A percentile compares a stretch with the other conserved stretches of the same genome.
These are phyloP conservation scores for Astrocystis sublimbata DNA, from an alignment of 495 filamentous ascomycete species.

Conservation along the genomic window DNA sequence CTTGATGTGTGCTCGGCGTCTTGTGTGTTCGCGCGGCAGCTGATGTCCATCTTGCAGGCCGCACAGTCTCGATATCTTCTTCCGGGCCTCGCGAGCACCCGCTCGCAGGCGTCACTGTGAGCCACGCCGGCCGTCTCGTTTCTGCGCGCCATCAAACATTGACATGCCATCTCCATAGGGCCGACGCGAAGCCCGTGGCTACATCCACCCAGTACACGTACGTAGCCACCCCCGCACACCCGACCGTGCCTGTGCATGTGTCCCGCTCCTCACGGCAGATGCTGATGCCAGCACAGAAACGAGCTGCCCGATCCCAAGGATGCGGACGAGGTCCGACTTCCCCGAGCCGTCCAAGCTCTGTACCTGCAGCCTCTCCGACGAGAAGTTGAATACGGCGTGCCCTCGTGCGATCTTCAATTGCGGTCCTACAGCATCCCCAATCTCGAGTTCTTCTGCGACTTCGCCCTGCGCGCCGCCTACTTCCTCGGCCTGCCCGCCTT, in stretches of 20 bases:
- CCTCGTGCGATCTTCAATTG: slow-evolving; percentile 86
- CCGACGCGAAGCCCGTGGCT: neutral
- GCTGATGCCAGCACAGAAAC: slow-evolving; percentile 27
- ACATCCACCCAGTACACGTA: slow-evolving; percentile 24
- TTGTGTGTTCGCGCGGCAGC: neutral
- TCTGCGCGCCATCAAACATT: neutral
- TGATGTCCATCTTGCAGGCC: slow-evolving; percentile 26
- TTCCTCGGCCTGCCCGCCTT: slow-evolving; percentile 84
- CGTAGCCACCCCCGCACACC: too few species aligned
- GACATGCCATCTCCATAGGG: neutral
- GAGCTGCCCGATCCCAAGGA: slow-evolving; percentile 26
- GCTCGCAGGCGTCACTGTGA: slow-evolving; percentile 27
- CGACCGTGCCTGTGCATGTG: too few species aligned
- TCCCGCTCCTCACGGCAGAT: too few species aligned
- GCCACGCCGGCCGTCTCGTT: neutral
- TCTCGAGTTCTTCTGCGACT: slow-evolving; percentile 92
- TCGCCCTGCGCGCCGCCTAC: slow-evolving; percentile 91
- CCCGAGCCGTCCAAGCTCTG: slow-evolving; percentile 76
- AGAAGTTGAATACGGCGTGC: slow-evolving; percentile 68
- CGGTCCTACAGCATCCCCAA: slow-evolving; percentile 90
- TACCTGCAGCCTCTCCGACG: slow-evolving; percentile 85
- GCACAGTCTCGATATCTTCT: slow-evolving; percentile 28
- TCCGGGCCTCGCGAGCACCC: slow-evolving; percentile 18
- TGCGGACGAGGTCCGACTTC: slow-evolving; percentile 54
- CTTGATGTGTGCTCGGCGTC: neutral